Evolutionary conservation across 345 rosid genomes (phyloP).

Genomic region (Aquilaria sinensis): DNA sequence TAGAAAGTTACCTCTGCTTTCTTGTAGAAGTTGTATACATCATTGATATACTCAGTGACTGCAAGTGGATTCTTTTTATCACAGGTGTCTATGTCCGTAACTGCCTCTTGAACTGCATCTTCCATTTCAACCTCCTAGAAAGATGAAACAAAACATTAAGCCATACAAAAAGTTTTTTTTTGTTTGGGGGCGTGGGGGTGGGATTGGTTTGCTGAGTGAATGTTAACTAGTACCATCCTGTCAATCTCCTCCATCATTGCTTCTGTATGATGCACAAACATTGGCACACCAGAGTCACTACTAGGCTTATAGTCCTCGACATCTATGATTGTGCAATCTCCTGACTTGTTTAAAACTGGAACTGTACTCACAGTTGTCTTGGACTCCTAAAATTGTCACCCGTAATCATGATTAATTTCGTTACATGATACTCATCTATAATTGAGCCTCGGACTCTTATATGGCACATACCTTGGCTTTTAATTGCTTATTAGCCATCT

Average conservation of each 20-base stretch:
- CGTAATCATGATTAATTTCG: neutral
- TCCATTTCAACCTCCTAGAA: slow-evolving; percentile 89
- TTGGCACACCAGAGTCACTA: slow-evolving; percentile 56
- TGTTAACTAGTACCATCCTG: slow-evolving; percentile 47
- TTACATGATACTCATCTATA: too few relatives aligned
- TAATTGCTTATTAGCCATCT: slow-evolving; percentile 56
- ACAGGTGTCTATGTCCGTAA: slow-evolving; percentile 59
- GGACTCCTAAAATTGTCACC: slow-evolving; percentile 25
- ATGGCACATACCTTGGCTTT: slow-evolving; percentile 35
- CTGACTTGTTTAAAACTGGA: slow-evolving; percentile 22
- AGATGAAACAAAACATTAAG: slow-evolving; percentile 6
- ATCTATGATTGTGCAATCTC: slow-evolving; percentile 41
- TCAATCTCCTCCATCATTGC: slow-evolving; percentile 89
- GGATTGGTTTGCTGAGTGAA: neutral
- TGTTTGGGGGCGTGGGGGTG: neutral
- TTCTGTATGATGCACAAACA: slow-evolving; percentile 85
- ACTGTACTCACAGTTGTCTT: slow-evolving; percentile 29
- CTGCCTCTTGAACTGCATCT: slow-evolving; percentile 46
- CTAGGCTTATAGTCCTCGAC: slow-evolving; percentile 34
- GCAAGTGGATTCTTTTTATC: slow-evolving; percentile 76
- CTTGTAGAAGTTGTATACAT: slow-evolving; percentile 56
- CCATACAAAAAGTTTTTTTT: neutral
- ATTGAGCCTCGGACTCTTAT: too few relatives aligned
- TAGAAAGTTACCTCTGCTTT: slow-evolving; percentile 57
- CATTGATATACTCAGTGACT: slow-evolving; percentile 78